Conservation (phyloP, 2,329 filamentous ascomycete genomes). For the Sordariomycetes sp. region DNA sequence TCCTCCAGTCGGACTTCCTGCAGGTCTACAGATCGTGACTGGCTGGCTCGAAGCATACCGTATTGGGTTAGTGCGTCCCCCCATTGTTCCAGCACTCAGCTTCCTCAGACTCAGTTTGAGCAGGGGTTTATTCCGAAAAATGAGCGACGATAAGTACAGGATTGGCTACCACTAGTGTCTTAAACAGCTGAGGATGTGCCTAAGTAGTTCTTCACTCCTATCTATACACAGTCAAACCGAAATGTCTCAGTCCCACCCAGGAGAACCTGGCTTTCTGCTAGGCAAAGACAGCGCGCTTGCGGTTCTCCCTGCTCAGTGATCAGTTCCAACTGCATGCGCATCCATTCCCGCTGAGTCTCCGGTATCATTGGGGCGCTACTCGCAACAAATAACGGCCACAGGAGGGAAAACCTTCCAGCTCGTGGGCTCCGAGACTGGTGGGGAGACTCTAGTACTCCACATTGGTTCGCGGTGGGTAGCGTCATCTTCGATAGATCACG, state of each 20-base stretch:
- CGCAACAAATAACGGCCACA: slow-evolving; percentile 9
- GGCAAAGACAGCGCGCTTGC: slow-evolving; percentile 3
- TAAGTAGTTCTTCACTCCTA: not conserved
- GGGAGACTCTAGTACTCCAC: not conserved
- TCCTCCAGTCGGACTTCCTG: not conserved
- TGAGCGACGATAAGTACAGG: too few species aligned
- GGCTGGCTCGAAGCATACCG: not conserved
- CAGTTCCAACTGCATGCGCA: slow-evolving; percentile 6
- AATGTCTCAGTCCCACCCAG: slow-evolving; percentile 4
- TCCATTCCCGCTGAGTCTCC: slow-evolving; percentile 7
- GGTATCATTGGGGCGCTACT: slow-evolving; percentile 4
- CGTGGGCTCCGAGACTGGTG: not conserved
- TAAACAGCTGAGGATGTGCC: too few species aligned
- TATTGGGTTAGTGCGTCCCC: not conserved
- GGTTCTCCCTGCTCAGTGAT: slow-evolving; percentile 8
- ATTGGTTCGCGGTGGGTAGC: not conserved
- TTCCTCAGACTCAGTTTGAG: too few species aligned
- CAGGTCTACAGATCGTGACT: not conserved
- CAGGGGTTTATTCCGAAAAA: too few species aligned
- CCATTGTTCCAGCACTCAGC: too few species aligned
- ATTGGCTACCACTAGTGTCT: too few species aligned
- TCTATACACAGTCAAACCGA: slow-evolving; percentile 8
- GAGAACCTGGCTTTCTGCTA: slow-evolving; percentile 7
- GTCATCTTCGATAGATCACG: slow-evolving; percentile 7
- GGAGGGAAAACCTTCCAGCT: slow-evolving; percentile 7